A percentile compares a stretch with the other conserved stretches of the same genome.
Evolutionary conservation across 257 asterid species (phyloP).

Genomic region (Solanum corneliomulleri): DNA sequence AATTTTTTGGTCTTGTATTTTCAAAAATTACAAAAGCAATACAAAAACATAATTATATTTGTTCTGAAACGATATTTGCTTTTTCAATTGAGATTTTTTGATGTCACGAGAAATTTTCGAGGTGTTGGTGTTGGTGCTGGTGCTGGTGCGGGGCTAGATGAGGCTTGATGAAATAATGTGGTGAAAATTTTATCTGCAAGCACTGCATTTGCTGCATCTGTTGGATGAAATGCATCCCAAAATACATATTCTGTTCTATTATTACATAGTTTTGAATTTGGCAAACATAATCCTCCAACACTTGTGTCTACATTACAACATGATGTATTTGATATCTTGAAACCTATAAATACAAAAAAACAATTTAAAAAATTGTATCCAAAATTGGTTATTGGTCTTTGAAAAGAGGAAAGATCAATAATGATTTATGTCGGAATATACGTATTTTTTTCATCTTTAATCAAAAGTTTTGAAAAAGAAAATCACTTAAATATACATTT

Average conservation of each 20-base stretch:
- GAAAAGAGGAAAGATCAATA: neutral
- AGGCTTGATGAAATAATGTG: slow-evolving; percentile 12
- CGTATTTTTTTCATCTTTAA: neutral
- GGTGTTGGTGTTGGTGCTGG: neutral
- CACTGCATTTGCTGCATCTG: slow-evolving; percentile 73
- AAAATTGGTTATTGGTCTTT: neutral
- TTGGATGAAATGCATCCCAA: slow-evolving; percentile 84
- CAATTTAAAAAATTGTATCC: neutral
- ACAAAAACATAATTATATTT: no score
- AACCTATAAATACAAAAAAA: slow-evolving; percentile 24
- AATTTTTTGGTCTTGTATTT: no score
- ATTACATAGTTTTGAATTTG: slow-evolving; percentile 46
- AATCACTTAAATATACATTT: no score
- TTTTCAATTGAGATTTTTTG: neutral
- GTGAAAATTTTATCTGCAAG: slow-evolving; percentile 47
- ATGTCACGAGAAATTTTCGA: neutral
- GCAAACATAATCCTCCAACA: slow-evolving; percentile 63
- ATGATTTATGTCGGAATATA: accelerated
- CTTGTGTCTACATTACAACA: slow-evolving; percentile 66
- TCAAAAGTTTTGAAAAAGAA: neutral
- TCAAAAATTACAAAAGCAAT: neutral
- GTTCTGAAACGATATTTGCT: neutral
- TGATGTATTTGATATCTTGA: slow-evolving; percentile 63
- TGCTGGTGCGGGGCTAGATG: slow-evolving; percentile 29
- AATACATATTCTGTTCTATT: slow-evolving; percentile 55